Percentiles rank a stretch among this genome's conserved stretches.
phyloP scores from a whole-genome alignment of 345 rosid genomes.

The Euphorbia peplus region DNA sequence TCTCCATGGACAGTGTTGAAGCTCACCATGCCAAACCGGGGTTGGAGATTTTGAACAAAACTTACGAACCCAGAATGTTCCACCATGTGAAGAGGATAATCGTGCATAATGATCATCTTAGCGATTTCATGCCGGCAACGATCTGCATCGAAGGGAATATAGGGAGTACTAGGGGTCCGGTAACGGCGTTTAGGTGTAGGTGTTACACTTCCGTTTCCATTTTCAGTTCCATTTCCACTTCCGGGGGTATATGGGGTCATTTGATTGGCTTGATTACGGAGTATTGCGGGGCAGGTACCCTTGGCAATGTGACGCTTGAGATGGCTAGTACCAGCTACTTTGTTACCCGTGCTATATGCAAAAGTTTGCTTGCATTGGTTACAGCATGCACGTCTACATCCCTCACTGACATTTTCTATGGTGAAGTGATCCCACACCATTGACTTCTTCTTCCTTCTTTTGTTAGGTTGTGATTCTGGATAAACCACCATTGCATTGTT shows the following conservation, averaged over 20 bases:
- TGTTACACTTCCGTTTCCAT: too few relatives aligned
- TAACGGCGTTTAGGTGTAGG: constrained; percentile 64
- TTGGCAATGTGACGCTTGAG: constrained; percentile 85
- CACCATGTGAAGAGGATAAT: constrained; percentile 77
- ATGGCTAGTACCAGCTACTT: constrained; percentile 94
- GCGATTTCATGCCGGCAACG: constrained; percentile 71
- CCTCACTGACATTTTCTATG: constrained; percentile 59
- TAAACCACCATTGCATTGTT: constrained; percentile 7
- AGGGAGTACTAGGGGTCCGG: constrained; percentile 42
- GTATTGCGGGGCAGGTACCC: constrained; percentile 82
- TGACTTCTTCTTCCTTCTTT: constrained; percentile 83
- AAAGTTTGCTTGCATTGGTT: constrained; percentile 94
- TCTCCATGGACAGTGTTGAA: constrained; percentile 84
- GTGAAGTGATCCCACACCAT: constrained; percentile 92
- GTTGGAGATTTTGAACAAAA: constrained; percentile 67
- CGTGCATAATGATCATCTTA: constrained; percentile 87
- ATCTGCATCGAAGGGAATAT: constrained; percentile 55
- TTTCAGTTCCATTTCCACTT: too few relatives aligned
- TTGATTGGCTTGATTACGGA: too few relatives aligned
- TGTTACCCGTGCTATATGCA: constrained; percentile 90
- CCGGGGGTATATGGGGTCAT: too few relatives aligned
- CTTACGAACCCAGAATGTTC: constrained; percentile 73
- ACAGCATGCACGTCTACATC: constrained; percentile 83
- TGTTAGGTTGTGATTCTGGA: constrained; percentile 20
- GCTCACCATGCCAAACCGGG: constrained; percentile 65